Conservation (phyloP, 306 rosid species). For the Amphicarpaea edgeworthii region DNA sequence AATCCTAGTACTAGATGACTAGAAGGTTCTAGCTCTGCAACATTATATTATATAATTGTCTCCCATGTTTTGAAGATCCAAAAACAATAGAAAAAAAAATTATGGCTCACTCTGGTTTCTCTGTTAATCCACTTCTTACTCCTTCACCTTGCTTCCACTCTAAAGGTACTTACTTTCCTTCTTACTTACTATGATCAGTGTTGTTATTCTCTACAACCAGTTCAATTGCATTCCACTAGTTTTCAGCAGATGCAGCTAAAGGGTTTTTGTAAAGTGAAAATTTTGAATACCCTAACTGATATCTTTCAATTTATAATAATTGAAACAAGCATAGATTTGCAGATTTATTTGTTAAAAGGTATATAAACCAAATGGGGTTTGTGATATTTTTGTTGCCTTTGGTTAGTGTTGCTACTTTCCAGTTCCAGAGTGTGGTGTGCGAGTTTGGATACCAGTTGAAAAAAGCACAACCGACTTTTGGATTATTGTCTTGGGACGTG, state of each 20-base stretch:
- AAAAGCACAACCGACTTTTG: too few species aligned
- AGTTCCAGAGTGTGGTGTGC: too few species aligned
- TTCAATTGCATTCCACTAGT: slow-evolving; percentile 3
- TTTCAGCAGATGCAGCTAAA: background rate
- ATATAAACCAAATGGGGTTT: slow-evolving; percentile 14
- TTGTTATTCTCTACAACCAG: background rate
- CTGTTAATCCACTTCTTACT: slow-evolving; percentile 34
- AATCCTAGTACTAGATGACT: too few species aligned
- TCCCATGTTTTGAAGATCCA: slow-evolving; percentile 18
- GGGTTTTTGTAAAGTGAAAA: slow-evolving; percentile 2
- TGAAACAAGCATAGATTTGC: background rate
- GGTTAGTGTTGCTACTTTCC: slow-evolving; percentile 1
- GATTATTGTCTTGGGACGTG: too few species aligned
- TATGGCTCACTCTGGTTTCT: slow-evolving; percentile 41
- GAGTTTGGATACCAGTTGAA: too few species aligned
- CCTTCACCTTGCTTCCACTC: slow-evolving; percentile 33
- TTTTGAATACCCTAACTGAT: background rate
- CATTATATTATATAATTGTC: background rate
- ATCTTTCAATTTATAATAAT: background rate
- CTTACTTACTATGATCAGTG: background rate
- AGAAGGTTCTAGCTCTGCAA: background rate
- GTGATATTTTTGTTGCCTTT: slow-evolving; percentile 17
- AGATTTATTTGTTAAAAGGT: slow-evolving; percentile 2
- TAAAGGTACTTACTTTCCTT: slow-evolving; percentile 50
- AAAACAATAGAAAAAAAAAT: slow-evolving; percentile 27